Percentiles rank a stretch among this genome's conserved stretches.
Evolutionary conservation across 768 basidiomycete genomes (phyloP).

Genomic region (Clavaria fumosa): DNA sequence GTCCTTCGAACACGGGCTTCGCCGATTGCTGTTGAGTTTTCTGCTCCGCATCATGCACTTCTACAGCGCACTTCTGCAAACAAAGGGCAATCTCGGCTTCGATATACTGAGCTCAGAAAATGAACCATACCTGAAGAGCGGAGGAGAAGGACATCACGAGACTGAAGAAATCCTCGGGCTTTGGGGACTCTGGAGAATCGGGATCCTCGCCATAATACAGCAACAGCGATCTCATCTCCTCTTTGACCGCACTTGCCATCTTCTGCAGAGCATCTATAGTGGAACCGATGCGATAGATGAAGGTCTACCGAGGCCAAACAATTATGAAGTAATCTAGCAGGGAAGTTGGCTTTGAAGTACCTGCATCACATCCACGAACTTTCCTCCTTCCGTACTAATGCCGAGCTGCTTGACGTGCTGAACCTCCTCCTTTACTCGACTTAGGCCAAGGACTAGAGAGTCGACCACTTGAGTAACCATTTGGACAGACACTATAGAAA

Average conservation of each 20-base stretch:
- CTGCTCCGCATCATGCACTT: conserved; percentile 38
- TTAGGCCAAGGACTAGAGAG: conserved; percentile 38
- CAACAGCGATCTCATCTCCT: conserved; percentile 44
- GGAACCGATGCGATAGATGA: conserved; percentile 31
- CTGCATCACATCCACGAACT: conserved; percentile 57
- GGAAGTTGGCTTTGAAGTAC: conserved; percentile 19
- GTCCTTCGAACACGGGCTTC: conserved; percentile 14
- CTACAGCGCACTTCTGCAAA: conserved; percentile 52
- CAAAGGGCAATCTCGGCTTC: background rate
- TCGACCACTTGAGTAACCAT: conserved; percentile 44
- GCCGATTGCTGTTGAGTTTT: conserved; percentile 19
- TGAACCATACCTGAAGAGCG: conserved; percentile 40
- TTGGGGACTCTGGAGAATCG: conserved; percentile 44
- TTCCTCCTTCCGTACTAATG: conserved; percentile 30
- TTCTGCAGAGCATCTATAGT: conserved; percentile 51
- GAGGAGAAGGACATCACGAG: conserved; percentile 61
- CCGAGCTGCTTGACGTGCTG: conserved; percentile 21
- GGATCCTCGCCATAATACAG: conserved; percentile 68
- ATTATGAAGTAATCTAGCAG: background rate
- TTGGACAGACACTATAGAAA: conserved; percentile 52
- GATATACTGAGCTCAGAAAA: background rate
- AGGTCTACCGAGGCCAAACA: conserved; percentile 22
- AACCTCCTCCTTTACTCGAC: conserved; percentile 44
- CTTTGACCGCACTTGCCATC: conserved; percentile 40
- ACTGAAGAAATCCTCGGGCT: conserved; percentile 74